Base-by-base conservation (phyloP, 164 flowering plant genomes). In the Tetracentron sinense region DNA sequence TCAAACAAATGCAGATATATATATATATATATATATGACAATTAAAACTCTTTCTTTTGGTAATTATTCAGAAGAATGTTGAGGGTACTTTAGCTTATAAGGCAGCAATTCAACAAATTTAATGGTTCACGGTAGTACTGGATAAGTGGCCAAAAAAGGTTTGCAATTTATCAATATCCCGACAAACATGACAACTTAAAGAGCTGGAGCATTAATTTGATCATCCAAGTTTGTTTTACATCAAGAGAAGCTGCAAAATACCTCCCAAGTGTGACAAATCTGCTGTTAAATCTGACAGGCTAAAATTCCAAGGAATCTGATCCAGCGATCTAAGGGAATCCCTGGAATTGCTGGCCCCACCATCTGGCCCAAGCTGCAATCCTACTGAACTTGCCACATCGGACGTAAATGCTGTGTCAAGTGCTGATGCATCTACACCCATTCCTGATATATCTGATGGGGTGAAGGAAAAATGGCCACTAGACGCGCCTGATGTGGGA, bases 391-490 rank as follows among this genome's bases (percentile, higher is more conserved):
- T 74, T 54, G 81, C 89, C 60, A 89, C 90, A 68, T 94, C 97
- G 28, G 92, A 79, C 54, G 95, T 80, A 72, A 94, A 94, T 65
- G 95, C 81, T 20, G 95, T 65, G 65, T 89, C 99, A 35, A 94
- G 84, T 58, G 81, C 90, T 68, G 95, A 85, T 42, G 92, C 68
- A 38, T 91, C 99, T 6, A 89, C 85, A 46, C 91, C 96, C 76
- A 91, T 88, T 56, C 96, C 96, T 22, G 97, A 77, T 48, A 93
- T 83, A 56, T 94, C 97, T 57, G 97, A 76, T 20, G 97, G 80
- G 66, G 81, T 85, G 77, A 94, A 94, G 2, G 96, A 92, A 60
- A 94, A 91, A 76, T 91, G 96, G n/a, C 96, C 97, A 75, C 89
- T 89, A 16, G 96, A 94, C 61, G 94, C 88, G 52, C 79, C 94